Percentiles rank a stretch among this genome's conserved stretches.
phyloP scores from a whole-genome alignment of 2,329 filamentous ascomycete species.

The Diaporthe ilicicola region DNA sequence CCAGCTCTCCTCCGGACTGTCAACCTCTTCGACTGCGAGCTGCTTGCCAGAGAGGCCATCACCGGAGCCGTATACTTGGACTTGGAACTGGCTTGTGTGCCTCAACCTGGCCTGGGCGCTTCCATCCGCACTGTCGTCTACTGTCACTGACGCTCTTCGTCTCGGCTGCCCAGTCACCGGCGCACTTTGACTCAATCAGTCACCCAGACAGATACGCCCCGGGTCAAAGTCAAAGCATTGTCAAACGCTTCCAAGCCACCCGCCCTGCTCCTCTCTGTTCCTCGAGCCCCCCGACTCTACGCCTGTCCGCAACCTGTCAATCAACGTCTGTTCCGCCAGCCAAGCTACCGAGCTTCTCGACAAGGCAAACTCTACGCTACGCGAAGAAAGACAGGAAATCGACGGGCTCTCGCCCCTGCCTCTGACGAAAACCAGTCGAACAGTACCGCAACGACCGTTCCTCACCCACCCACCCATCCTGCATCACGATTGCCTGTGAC shows the following conservation, averaged over 20 bases:
- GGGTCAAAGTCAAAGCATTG: neutral
- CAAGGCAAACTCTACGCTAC: slow-evolving; percentile 8
- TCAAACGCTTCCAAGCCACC: neutral
- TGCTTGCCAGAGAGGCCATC: neutral
- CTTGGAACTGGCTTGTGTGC: neutral
- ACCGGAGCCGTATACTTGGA: neutral
- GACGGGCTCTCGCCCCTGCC: neutral
- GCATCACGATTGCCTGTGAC: slow-evolving; percentile 67
- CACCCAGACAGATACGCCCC: neutral
- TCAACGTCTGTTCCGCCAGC: neutral
- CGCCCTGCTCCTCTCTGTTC: neutral
- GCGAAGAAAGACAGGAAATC: neutral
- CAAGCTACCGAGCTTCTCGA: neutral
- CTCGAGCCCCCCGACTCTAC: neutral
- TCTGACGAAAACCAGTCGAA: slow-evolving; percentile 29
- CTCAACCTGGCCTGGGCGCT: neutral
- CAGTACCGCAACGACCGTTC: slow-evolving; percentile 24
- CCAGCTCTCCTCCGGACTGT: neutral
- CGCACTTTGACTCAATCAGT: neutral
- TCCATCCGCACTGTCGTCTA: neutral
- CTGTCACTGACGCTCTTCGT: neutral
- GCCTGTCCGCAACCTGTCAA: neutral
- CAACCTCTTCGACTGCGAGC: neutral
- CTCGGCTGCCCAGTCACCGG: neutral
- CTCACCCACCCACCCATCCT: slow-evolving; percentile 33